Evolutionary conservation across 1,284 basidiomycete genomes (phyloP), one percentile per base, ranked within the genome.

Genomic region (Ceratobasidium sp.): DNA sequence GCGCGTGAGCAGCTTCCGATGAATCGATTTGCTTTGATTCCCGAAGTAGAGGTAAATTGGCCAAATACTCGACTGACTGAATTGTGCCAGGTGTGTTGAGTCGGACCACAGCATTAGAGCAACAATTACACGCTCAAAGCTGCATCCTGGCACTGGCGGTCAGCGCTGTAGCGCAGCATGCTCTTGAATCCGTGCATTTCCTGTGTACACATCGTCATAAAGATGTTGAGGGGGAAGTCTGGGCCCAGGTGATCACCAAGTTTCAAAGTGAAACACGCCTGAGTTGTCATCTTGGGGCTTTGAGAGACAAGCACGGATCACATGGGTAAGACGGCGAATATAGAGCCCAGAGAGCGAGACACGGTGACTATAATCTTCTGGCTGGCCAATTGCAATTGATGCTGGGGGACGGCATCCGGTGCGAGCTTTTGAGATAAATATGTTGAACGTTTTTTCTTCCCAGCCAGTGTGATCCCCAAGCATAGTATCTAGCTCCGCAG

Each of bases 51-150:
- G 19, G 40, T 85, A 85, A 0, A 84, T 76, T 3, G 83, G 84
- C 84, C 83, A 85, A 0, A 84, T 54, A 0, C 80, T 79, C 0
- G 83, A 81, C 15, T 78, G 81, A 0, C 84, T 82, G 61, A 85
- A 85, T 11, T 80, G 80, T 1, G 83, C 79, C 1, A 84, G 78
- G 49, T 83, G 82, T 0, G 82, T 85, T 0, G 80, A 79, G 69
- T 85, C 82, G 0, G 84, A 85, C 80, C 82, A 84, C 2, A 82
- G 62, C 81, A 83, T 83, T n/a, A 84, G 73, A 0, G 80, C 81
- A 1, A 77, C 79, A 0, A 85, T 66, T 1, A 81, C 77, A 0
- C 77, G 76, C 7, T 44, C 40, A 80, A 49, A 81, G 81, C 52
- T 82, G 81, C 76, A 76, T 78, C 11, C 80, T 2, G 2, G 4